Evolutionary conservation across 2,329 filamentous ascomycete species (phyloP), one percentile per base, ranked within the genome.

Genomic region (Aspergillaceae sp.): DNA sequence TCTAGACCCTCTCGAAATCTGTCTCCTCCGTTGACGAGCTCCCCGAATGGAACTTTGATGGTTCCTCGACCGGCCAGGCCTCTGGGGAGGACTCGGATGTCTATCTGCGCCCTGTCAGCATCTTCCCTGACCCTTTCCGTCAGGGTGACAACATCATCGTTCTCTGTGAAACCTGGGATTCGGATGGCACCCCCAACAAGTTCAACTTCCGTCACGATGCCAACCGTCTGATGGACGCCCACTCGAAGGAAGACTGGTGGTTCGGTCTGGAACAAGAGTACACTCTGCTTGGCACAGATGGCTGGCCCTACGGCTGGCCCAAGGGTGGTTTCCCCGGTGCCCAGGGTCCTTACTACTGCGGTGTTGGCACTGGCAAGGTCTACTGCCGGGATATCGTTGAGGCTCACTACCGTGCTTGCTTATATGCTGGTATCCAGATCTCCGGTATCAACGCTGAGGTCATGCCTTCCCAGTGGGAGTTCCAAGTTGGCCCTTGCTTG

Each of bases 361-460:
- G 91, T 86, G 91, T 96, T 51, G 92, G 92, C 60, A 86, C 88
- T 57, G 89, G 90, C 75, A 94, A 92, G 79, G 92, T 97, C 63
- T 92, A 94, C 73, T 91, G 90, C 83, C 85, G 91, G 76, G 91
- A 98, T 67, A 91, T 98, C 53, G 90, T 98, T 58, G 91, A 97
- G 76, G 84, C 87, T 55, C 87, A 94, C 76, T 90, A 88, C 83
- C 87, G 87, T 74, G 84, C 84, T 56, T 95, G 82, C 78, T 68
- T 97, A 71, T 95, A 88, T 69, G 82, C 91, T 50, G 84, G 86
- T 50, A 79, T 98, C 73, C 83, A 90, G 70, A 97, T 98, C 72
- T 95, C 90, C 28, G 92, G 92, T 64, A 97, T 92, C 75, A 98
- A 98, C 72, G 92, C 92, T 56, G 92, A 98, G 79, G 92, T 98